A percentile compares a stretch with the other conserved stretches of the same genome.
Evolutionary conservation across 441 rosid species (phyloP).

Genomic region (Sinapis alba): DNA sequence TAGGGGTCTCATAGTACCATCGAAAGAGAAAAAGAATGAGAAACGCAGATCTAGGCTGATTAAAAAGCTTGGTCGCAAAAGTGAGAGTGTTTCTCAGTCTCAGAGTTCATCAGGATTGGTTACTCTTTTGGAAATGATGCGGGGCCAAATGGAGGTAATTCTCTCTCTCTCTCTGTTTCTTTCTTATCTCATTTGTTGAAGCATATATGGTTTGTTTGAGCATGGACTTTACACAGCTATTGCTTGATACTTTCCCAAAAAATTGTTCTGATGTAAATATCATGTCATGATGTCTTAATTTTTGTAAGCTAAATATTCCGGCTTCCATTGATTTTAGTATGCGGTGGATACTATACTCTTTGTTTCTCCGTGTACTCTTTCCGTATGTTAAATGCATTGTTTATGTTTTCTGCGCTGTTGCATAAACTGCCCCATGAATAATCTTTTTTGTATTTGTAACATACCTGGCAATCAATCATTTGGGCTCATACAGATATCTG

Average conservation of each 20-base stretch:
- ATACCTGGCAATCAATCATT: slow-evolving; percentile 24
- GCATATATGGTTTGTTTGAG: slow-evolving; percentile 15
- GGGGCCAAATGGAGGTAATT: slow-evolving; percentile 95
- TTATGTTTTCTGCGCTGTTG: slow-evolving; percentile 15
- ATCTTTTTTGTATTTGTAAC: slow-evolving; percentile 9
- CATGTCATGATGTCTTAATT: slow-evolving; percentile 6
- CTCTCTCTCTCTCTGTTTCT: slow-evolving; percentile 20
- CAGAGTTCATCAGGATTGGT: slow-evolving; percentile 75
- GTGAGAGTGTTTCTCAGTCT: slow-evolving; percentile 64
- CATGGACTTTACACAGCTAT: slow-evolving; percentile 1
- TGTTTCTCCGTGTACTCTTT: neutral
- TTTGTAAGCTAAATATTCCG: slow-evolving; percentile 9
- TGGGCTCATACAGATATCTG: slow-evolving; percentile 70
- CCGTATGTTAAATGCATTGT: neutral
- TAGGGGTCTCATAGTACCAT: slow-evolving; percentile 95
- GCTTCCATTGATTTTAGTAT: slow-evolving; percentile 14
- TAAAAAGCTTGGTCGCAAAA: slow-evolving; percentile 94
- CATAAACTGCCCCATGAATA: neutral
- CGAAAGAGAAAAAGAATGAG: slow-evolving; percentile 90
- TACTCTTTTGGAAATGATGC: slow-evolving; percentile 88
- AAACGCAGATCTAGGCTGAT: slow-evolving; percentile 76
- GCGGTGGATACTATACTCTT: neutral
- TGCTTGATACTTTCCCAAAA: neutral
- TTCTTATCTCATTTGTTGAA: slow-evolving; percentile 6
- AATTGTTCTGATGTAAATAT: slow-evolving; percentile 9